Percentiles rank a stretch among this genome's conserved stretches.
Conservation (phyloP, 768 basidiomycete species). For the Daedaleopsis sinensis region DNA sequence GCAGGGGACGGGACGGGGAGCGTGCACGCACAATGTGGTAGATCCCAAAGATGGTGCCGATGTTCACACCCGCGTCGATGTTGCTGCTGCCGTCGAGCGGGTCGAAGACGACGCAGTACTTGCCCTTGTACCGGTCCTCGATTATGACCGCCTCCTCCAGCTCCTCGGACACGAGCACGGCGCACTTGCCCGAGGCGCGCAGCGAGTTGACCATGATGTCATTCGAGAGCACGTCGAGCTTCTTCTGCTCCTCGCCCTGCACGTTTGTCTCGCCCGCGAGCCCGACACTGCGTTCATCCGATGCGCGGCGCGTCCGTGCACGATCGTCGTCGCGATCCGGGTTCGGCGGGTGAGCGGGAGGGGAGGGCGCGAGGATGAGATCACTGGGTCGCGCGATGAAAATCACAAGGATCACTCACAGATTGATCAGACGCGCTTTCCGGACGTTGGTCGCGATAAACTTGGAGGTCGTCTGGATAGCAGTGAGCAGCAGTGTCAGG, state of each 20-base stretch:
- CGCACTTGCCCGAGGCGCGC: slow-evolving; percentile 93
- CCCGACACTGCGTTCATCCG: slow-evolving; percentile 69
- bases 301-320: not conserved
- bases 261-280: slow-evolving; percentile 96
- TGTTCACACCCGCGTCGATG: slow-evolving; percentile 98
- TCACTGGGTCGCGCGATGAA: not conserved
- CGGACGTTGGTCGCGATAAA: slow-evolving; percentile 99
- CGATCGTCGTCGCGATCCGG: not conserved
- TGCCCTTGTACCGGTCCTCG: slow-evolving; percentile 77
- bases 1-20: not conserved
- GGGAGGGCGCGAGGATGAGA: slow-evolving; percentile 4
- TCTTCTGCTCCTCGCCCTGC: slow-evolving; percentile 99
- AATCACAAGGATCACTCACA: slow-evolving; percentile 55
- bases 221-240: slow-evolving; percentile 95
- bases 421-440: slow-evolving; percentile 94
- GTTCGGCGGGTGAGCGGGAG: not conserved
- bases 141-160: slow-evolving; percentile 91
- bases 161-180: slow-evolving; percentile 97
- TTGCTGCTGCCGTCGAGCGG: slow-evolving; percentile 96
- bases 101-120: slow-evolving; percentile 98
- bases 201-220: slow-evolving; percentile 99
- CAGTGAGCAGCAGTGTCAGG: slow-evolving; percentile 90
- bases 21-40: slow-evolving; percentile 77
- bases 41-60: slow-evolving; percentile 96
- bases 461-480: slow-evolving; percentile 94